A percentile compares a stretch with the other conserved stretches of the same genome.
Conservation (phyloP, 495 filamentous ascomycete genomes). For the Hapsidospora chrysogenum region DNA sequence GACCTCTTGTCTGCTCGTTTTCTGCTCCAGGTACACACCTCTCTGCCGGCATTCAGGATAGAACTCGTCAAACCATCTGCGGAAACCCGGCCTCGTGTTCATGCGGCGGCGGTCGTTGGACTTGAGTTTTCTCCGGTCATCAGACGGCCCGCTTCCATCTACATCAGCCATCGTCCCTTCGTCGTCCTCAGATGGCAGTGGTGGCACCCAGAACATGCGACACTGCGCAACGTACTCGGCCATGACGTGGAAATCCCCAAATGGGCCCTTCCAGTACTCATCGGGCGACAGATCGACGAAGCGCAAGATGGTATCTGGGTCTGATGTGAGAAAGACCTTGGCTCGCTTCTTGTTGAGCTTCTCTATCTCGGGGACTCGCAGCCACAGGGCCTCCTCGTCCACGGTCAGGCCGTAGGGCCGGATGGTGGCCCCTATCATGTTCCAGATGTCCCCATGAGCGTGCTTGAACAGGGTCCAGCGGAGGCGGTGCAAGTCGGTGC, state of each 20-base stretch:
- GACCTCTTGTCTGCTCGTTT: slow-evolving; percentile 11
- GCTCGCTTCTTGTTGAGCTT: slow-evolving; percentile 31
- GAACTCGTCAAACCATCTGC: slow-evolving; percentile 36
- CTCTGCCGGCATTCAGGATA: slow-evolving; percentile 23
- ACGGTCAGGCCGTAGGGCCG: slow-evolving; percentile 44
- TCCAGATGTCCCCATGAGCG: slow-evolving; percentile 50
- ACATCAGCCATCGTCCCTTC: slow-evolving; percentile 6
- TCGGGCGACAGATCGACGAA: slow-evolving; percentile 40
- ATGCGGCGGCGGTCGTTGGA: slow-evolving; percentile 32
- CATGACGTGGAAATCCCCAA: slow-evolving; percentile 32
- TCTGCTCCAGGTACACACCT: slow-evolving; percentile 8
- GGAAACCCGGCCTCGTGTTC: slow-evolving; percentile 27
- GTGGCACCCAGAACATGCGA: slow-evolving; percentile 30
- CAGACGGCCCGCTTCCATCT: slow-evolving; percentile 9
- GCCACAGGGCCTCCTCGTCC: slow-evolving; percentile 38
- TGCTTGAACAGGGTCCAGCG: slow-evolving; percentile 45
- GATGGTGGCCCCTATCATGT: slow-evolving; percentile 43
- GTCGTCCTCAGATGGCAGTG: too few species aligned
- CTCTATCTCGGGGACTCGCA: slow-evolving; percentile 49
- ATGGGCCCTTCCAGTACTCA: slow-evolving; percentile 24
- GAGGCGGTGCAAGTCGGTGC: slow-evolving; percentile 18
- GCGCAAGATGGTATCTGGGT: slow-evolving; percentile 31
- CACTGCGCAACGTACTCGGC: slow-evolving; percentile 36
- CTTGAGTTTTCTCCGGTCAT: slow-evolving; percentile 25
- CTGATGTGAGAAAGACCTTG: slow-evolving; percentile 36